Conservation (phyloP, 345 rosid genomes). For the Triadica sebifera region DNA sequence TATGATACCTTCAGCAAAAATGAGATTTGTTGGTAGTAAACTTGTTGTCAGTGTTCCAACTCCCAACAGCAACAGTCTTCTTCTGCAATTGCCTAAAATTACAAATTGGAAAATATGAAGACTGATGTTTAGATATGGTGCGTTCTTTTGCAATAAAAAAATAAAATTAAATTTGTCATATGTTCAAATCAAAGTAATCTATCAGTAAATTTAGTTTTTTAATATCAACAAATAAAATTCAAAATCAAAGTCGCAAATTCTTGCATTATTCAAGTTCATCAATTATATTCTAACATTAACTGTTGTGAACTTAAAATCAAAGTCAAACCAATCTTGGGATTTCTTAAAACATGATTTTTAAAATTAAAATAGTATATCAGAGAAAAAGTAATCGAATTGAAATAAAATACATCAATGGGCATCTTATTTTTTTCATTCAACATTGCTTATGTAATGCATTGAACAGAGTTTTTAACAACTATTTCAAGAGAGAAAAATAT, state of each 20-base stretch:
- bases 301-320: too few relatives aligned
- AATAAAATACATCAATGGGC: conserved; percentile 8
- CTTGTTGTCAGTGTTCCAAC: conserved; percentile 55
- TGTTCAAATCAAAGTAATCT: background rate
- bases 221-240: too few relatives aligned
- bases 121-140: too few relatives aligned
- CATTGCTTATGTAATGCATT: conserved; percentile 14
- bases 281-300: too few relatives aligned
- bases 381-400: conserved; percentile 6
- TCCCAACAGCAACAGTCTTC: conserved; percentile 60
- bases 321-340: too few relatives aligned
- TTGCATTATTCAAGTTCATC: background rate
- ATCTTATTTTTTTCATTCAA: conserved; percentile 41
- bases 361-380: background rate
- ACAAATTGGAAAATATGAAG: too few relatives aligned
- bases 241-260: background rate
- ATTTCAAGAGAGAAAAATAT: too few relatives aligned
- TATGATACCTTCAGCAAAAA: conserved; percentile 67
- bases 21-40: conserved; percentile 44
- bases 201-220: background rate
- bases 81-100: conserved; percentile 50
- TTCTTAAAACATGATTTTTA: too few relatives aligned
- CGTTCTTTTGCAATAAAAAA: background rate
- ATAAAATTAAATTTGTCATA: background rate
- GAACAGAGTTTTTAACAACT: conserved; percentile 21